Evolutionary conservation across 148 eudicot genomes (phyloP), one percentile per base, ranked within the genome.

Genomic region (Salicornia ramosissima): DNA sequence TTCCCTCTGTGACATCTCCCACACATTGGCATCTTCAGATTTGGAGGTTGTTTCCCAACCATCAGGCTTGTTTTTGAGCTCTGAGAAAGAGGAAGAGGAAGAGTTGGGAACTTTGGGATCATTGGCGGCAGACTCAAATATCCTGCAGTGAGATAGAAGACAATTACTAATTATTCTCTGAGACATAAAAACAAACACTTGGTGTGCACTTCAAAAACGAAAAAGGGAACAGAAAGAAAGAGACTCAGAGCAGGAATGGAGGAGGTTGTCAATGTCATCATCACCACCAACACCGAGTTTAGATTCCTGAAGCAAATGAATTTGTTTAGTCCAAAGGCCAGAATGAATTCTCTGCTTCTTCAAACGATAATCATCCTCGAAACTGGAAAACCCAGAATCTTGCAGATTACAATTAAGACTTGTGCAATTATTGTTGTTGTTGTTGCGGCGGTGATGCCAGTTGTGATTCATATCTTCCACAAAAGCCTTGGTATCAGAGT

Each of bases 1-100:
- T 81, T 94, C 99, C 76, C 97, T 84, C 60, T 89, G 99, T 39
- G 99, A 85, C 92, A 94, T 90, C 63, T 90, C 97, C 99, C 99
- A 94, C 19, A 94, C 82, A 82, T 64, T 90, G 63, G 88, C 93
- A 82, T 94, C 98, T 63, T 80, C 84, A 55, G 79, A 74, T 78
- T 87, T 94, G 45, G 91, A 70, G 47, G 83, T 84, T 69, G 99
- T 81, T 81, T 94, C 99, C 99, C 99, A 94, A 53, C 99, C 99
- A 82, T 94, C 96, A 36, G 99, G 99, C 80, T 80, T 88, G 74
- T 87, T 90, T 75, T 86, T 94, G 12, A 86, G 79, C 81, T 90
- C 96, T 4, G 84, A n/a, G n/a, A n/a, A n/a, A n/a, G n/a, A n/a
- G n/a, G n/a, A n/a, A n/a, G n/a, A n/a, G n/a, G n/a, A 76, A 29